Percentiles rank a stretch among this genome's conserved stretches.
phyloP scores from a whole-genome alignment of 2,329 filamentous ascomycete genomes.

The Cercospora sp. region DNA sequence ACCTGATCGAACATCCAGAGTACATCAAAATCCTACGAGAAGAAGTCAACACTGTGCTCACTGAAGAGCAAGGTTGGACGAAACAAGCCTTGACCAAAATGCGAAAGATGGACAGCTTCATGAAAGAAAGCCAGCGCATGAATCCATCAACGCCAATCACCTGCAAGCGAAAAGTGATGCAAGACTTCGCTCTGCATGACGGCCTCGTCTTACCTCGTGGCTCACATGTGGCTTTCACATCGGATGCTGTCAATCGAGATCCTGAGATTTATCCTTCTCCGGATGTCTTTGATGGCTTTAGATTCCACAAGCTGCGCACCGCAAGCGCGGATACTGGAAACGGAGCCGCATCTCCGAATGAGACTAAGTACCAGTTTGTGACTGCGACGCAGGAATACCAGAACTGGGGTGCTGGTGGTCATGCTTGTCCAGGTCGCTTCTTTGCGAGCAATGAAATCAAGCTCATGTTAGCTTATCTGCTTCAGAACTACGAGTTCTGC shows the following conservation, averaged over 20 bases:
- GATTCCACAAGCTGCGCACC: constrained; percentile 8
- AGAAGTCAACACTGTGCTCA: constrained; percentile 13
- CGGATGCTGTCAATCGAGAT: constrained; percentile 20
- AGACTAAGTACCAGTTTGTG: constrained; percentile 19
- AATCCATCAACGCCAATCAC: constrained; percentile 20
- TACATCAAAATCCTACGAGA: constrained; percentile 17
- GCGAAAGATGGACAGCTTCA: constrained; percentile 22
- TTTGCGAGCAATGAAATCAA: constrained; percentile 36
- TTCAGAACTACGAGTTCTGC: constrained; percentile 35
- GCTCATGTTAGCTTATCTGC: constrained; percentile 32
- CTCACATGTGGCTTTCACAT: constrained; percentile 16
- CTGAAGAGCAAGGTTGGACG: constrained; percentile 14
- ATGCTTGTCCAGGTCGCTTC: constrained; percentile 38
- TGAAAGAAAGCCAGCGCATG: constrained; percentile 23
- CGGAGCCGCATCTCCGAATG: neutral
- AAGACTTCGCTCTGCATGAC: constrained; percentile 13
- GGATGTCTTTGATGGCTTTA: constrained; percentile 16
- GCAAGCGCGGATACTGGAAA: neutral
- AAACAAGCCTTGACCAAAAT: constrained; percentile 20
- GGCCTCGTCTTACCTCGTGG: constrained; percentile 12
- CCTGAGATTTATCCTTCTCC: constrained; percentile 9
- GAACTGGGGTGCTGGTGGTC: constrained; percentile 33
- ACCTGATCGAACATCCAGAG: constrained; percentile 16
- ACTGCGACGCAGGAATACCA: constrained; percentile 23
- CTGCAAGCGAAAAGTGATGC: constrained; percentile 17